Conservation (phyloP, 139 green algal genomes). For the Tetraselmis striata region DNA sequence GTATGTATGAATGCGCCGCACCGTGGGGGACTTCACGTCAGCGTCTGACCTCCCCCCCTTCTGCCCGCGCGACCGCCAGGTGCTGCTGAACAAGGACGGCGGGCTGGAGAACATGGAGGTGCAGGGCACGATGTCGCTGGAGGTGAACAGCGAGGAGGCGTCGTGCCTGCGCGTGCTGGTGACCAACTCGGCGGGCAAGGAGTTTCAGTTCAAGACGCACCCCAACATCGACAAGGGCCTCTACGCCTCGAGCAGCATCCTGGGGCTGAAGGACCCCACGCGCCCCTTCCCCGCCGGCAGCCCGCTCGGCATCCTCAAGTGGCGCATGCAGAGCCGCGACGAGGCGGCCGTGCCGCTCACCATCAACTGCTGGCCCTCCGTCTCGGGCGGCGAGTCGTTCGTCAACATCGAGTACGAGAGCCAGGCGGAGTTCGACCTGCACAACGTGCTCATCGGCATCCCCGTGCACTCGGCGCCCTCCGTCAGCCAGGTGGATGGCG, state of each 20-base stretch:
- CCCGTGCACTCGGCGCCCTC: constrained; percentile 52
- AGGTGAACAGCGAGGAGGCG: constrained; percentile 59
- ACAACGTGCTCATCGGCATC: constrained; percentile 88
- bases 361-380: constrained; percentile 95
- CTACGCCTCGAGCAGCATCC: constrained; percentile 61
- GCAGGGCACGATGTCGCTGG: constrained; percentile 78
- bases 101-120: constrained; percentile 92
- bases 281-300: constrained; percentile 85
- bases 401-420: constrained; percentile 99
- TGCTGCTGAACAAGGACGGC: constrained; percentile 82
- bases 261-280: constrained; percentile 88
- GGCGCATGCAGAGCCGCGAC: constrained; percentile 60
- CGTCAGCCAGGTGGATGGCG: constrained; percentile 66
- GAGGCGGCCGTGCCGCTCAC: constrained; percentile 62
- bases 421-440: constrained; percentile 72
- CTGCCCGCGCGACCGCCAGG: too few relatives aligned
- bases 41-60: too few relatives aligned
- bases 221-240: constrained; percentile 98
- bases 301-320: constrained; percentile 93
- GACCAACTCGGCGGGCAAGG: constrained; percentile 46
- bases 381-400: constrained; percentile 78
- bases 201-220: constrained; percentile 99
- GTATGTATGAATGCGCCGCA: too few relatives aligned
- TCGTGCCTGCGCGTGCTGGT: constrained; percentile 65
- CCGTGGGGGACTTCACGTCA: too few relatives aligned